Evolutionary conservation across 768 basidiomycete genomes (phyloP), one percentile per base, ranked within the genome.

Genomic region (Xerocomus spinulosus): DNA sequence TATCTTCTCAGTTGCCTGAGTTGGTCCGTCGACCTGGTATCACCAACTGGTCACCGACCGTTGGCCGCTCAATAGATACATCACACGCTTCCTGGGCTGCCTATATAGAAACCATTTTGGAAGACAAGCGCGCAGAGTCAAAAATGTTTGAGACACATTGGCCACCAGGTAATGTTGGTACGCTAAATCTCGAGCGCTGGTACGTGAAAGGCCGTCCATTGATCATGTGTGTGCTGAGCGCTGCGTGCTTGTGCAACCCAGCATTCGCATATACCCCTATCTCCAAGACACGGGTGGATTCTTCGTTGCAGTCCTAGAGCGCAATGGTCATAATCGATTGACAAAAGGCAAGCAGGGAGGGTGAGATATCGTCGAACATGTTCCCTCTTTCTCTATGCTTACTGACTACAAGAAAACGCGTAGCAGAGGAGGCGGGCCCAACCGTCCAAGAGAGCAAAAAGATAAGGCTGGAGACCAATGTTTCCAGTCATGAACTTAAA

Each of bases 201-300:
- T 92, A 46, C 38, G 77, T 58, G 9, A 20, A 50, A 42, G 24
- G 7, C 6, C 23, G n/a, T 23, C 9, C 2, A 13, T 21, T 3
- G 29, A 41, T 21, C 7, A 21, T 20, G 17, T 14, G 5, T 26
- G 14, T 18, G 21, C 20, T 50, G 33, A 62, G 18, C 36, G 10
- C 35, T 17, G 26, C 2, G 15, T 28, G 33, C 33, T 24, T 35
- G 13, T 42, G 9, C 47, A 15, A 30, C 13, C 18, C 29, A 96
- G 93, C 57, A 70, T 97, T 66, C 80, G 96, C 32, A 81, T 98
- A 53, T 89, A 95, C 61, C 94, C 96, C 2, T 94, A 98, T 63
- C 71, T 96, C 9, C 96, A 98, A 67, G 89, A 99, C 60, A 91
- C 93, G 0, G 96, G 96, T 3, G 96, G 93, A 0, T 99, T 99